Evolutionary conservation across 179 eudicot species (phyloP).

Genomic region (Actinidia chinensis): DNA sequence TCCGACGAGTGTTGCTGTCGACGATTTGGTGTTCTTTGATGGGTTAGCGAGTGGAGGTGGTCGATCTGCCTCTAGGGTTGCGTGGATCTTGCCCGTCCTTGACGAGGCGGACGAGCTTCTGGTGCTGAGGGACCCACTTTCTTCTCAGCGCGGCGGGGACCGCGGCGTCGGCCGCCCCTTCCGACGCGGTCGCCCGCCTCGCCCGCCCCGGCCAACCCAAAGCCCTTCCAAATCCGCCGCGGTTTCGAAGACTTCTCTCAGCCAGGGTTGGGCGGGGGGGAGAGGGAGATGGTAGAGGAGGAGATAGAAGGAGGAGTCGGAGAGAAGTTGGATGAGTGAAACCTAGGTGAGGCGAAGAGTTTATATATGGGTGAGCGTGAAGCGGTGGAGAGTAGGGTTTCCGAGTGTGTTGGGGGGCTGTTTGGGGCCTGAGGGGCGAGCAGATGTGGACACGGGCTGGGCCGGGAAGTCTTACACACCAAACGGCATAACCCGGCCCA

Average conservation of each 20-base stretch:
- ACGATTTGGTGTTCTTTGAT: slow-evolving; percentile 64
- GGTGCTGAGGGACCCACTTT: slow-evolving; percentile 68
- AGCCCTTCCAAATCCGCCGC: slow-evolving; percentile 46
- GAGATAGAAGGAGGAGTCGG: neutral
- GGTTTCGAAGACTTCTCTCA: slow-evolving; percentile 43
- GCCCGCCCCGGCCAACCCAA: slow-evolving; percentile 36
- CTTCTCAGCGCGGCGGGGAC: slow-evolving; percentile 56
- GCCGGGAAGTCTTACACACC: too few species aligned
- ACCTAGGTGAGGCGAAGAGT: slow-evolving; percentile 3
- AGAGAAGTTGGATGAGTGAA: slow-evolving; percentile 5
- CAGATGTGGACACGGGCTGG: too few species aligned
- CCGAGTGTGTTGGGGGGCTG: neutral
- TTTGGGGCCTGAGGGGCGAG: too few species aligned
- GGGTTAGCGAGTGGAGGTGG: slow-evolving; percentile 65
- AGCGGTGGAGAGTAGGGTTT: slow-evolving; percentile 15
- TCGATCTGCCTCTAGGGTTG: slow-evolving; percentile 49
- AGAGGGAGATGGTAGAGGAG: slow-evolving; percentile 14
- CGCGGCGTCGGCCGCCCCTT: slow-evolving; percentile 36
- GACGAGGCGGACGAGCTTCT: slow-evolving; percentile 54
- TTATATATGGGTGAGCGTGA: neutral
- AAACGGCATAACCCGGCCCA: too few species aligned
- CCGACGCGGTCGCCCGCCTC: slow-evolving; percentile 33
- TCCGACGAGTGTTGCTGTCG: slow-evolving; percentile 42
- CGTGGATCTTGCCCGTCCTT: slow-evolving; percentile 45
- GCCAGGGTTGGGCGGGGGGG: slow-evolving; percentile 40